These are phyloP conservation scores for Solanum boliviense DNA, from an alignment of 257 asterid genomes.

Conservation along the genomic window DNA sequence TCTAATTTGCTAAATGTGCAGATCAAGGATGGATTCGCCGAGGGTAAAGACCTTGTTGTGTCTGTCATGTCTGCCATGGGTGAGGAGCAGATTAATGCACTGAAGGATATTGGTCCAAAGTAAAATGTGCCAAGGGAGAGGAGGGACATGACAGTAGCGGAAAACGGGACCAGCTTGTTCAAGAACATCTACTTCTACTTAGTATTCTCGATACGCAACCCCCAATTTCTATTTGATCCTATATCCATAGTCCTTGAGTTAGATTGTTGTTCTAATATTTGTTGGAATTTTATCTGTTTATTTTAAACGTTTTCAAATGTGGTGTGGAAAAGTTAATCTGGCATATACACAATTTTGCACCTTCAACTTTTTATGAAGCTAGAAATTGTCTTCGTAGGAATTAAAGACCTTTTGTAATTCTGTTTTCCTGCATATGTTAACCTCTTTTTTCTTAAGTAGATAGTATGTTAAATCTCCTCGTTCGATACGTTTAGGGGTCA, in stretches of 20 bases:
- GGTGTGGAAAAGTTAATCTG: neutral
- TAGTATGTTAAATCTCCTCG: neutral
- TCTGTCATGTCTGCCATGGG: slow-evolving; percentile 93
- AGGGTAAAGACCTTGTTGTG: slow-evolving; percentile 85
- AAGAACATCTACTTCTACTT: neutral
- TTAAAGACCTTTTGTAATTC: neutral
- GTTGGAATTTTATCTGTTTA: neutral
- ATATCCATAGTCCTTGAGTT: neutral
- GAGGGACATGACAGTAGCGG: neutral
- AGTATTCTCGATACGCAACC: neutral
- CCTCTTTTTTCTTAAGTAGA: neutral
- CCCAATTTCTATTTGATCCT: neutral
- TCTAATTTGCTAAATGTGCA: neutral
- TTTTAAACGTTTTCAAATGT: neutral
- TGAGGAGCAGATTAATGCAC: slow-evolving; percentile 82
- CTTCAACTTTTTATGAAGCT: neutral
- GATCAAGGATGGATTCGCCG: slow-evolving; percentile 83
- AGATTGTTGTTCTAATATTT: neutral
- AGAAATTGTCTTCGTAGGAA: neutral
- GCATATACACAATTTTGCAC: slow-evolving; percentile 1
- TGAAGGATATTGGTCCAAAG: slow-evolving; percentile 80
- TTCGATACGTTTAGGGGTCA: neutral
- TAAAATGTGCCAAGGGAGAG: neutral
- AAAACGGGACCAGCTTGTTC: neutral
- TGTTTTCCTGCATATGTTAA: neutral